A percentile compares a stretch with the other conserved stretches of the same genome.
These are phyloP conservation scores for Eremomyces bilateralis DNA, from an alignment of 495 filamentous ascomycete species.

Conservation along the genomic window DNA sequence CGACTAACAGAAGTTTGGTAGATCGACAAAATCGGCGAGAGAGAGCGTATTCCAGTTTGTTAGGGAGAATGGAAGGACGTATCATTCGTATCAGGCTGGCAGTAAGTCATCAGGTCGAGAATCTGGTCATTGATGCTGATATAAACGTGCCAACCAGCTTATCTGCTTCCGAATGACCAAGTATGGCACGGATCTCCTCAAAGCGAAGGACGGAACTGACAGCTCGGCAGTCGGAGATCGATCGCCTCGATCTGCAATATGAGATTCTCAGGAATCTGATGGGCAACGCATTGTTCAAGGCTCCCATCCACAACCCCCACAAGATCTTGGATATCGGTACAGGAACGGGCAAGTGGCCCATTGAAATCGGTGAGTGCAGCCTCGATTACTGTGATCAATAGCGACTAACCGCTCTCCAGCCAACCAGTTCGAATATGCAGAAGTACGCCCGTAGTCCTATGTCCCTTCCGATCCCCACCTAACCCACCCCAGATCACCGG, in stretches of 20 bases:
- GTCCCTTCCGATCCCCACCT: not conserved
- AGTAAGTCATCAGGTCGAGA: conserved; percentile 5
- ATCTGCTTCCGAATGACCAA: conserved; percentile 15
- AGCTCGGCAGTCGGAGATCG: conserved; percentile 10
- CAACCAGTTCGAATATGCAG: not conserved
- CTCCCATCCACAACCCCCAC: conserved; percentile 11
- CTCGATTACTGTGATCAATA: not conserved
- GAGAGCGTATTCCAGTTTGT: conserved; percentile 17
- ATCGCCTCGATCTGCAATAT: conserved; percentile 14
- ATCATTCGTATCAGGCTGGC: conserved; percentile 14
- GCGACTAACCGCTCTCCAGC: not conserved
- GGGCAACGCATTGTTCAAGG: conserved; percentile 10
- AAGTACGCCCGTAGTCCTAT: not conserved
- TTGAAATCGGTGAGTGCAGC: conserved; percentile 15
- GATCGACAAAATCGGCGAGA: conserved; percentile 15
- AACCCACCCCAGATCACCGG: conserved; percentile 11
- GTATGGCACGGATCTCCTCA: conserved; percentile 5
- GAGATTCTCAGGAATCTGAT: conserved; percentile 16
- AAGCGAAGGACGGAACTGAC: conserved; percentile 3
- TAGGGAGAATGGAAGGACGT: conserved; percentile 16
- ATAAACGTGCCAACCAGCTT: conserved; percentile 6
- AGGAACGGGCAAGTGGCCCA: conserved; percentile 17
- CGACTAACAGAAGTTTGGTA: too few species aligned
- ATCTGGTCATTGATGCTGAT: conserved; percentile 3
- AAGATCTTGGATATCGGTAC: conserved; percentile 16